Evolutionary conservation across 2,329 filamentous ascomycete genomes (phyloP).

Genomic region (Colletotrichum australisinense): DNA sequence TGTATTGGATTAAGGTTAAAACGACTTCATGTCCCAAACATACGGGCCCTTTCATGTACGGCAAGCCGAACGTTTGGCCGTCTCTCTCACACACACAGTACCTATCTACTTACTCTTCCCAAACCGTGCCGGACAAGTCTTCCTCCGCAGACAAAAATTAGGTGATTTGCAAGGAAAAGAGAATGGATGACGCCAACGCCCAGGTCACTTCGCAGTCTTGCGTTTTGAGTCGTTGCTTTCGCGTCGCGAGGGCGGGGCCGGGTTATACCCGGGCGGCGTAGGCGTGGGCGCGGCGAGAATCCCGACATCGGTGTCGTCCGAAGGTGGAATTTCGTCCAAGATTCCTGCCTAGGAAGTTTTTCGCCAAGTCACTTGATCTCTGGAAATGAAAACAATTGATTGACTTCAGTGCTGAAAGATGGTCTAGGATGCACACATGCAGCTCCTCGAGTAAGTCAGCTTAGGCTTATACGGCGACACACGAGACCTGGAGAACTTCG

Average conservation of each 20-base stretch:
- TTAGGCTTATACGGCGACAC: background rate
- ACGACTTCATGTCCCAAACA: background rate
- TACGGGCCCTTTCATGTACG: background rate
- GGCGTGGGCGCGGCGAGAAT: background rate
- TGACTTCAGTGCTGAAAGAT: no score
- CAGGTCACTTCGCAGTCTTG: background rate
- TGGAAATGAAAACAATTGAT: no score
- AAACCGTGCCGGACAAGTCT: constrained; percentile 14
- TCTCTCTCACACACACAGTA: background rate
- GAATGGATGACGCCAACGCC: constrained; percentile 30
- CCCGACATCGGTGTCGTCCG: constrained; percentile 24
- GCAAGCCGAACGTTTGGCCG: background rate
- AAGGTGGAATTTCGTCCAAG: background rate
- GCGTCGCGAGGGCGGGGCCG: constrained; percentile 10
- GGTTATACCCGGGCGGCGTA: constrained; percentile 27
- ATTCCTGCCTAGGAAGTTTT: no score
- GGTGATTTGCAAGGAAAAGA: background rate
- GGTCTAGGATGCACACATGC: no score
- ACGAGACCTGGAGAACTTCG: background rate
- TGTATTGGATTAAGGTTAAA: background rate
- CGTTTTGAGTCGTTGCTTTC: background rate
- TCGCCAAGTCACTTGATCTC: no score
- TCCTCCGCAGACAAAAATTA: constrained; percentile 15
- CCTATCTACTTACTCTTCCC: no score
- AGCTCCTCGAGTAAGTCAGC: no score